Conservation (phyloP, 78 protist species). For the Chrysochromulina tobinii region DNA sequence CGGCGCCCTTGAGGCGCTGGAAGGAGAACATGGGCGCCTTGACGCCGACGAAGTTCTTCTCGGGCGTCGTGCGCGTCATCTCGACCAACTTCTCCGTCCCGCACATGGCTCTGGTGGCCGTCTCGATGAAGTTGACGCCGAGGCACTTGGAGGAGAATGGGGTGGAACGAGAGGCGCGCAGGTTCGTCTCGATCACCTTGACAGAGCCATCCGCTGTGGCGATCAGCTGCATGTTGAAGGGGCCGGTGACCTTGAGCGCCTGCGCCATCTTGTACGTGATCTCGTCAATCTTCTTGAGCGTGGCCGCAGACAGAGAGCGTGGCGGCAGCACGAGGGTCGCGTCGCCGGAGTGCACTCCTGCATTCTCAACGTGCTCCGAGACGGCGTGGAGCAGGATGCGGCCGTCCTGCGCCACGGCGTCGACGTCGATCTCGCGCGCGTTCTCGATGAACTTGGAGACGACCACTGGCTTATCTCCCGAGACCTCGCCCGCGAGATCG, state of each 20-base stretch:
- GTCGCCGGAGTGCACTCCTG: slow-evolving; percentile 97
- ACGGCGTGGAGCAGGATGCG: slow-evolving; percentile 76
- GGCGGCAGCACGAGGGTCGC: slow-evolving; percentile 93
- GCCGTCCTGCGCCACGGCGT: slow-evolving; percentile 90
- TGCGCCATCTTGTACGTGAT: slow-evolving; percentile 69
- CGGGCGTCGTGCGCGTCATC: not conserved
- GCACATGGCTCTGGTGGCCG: slow-evolving; percentile 81
- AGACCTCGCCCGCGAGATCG: slow-evolving; percentile 75
- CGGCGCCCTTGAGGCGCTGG: slow-evolving; percentile 91
- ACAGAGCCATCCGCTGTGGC: slow-evolving; percentile 79
- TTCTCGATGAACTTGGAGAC: slow-evolving; percentile 86
- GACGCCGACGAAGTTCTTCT: slow-evolving; percentile 56
- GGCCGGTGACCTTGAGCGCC: slow-evolving; percentile 70
- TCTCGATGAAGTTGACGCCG: slow-evolving; percentile 74
- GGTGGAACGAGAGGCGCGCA: slow-evolving; percentile 89
- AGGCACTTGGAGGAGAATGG: slow-evolving; percentile 90
- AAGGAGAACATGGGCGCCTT: slow-evolving; percentile 95
- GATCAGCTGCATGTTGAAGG: slow-evolving; percentile 92
- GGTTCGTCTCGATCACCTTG: slow-evolving; percentile 93
- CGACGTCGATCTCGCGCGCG: slow-evolving; percentile 93
- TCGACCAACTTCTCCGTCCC: not conserved
- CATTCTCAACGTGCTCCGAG: slow-evolving; percentile 95
- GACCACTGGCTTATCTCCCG: slow-evolving; percentile 85
- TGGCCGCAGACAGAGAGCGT: slow-evolving; percentile 71
- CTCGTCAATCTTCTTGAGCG: slow-evolving; percentile 53